Evolutionary conservation across 106 monocot genomes (phyloP), one percentile per base, ranked within the genome.

Genomic region (Apostasia ramifera): DNA sequence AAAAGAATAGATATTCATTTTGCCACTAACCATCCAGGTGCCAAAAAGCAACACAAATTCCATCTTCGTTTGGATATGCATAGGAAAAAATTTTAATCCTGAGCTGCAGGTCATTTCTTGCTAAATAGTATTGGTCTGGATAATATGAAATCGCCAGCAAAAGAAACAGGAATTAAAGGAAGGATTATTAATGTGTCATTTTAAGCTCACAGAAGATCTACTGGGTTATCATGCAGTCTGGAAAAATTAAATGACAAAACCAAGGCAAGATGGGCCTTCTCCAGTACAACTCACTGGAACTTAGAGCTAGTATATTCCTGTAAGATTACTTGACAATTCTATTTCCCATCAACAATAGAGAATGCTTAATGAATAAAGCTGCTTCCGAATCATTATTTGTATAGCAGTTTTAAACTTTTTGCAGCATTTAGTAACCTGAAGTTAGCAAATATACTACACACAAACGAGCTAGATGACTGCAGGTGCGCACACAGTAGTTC

Each of bases 1-100:
- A 56, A 82, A 92, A 89, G 86, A 76, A 81, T 95, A 41, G 91
- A 95, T 81, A 51, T 86, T 62, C 95, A 95, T 43, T 95, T 95
- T 70, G 86, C 95, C 12, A 86, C 86, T 44, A 97, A 92, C 73
- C 89, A 92, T 62, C 80, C 92, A 40, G 92, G 95, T 91, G 80
- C 54, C 13, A 40, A n/a, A 38, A 15, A 8, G 26, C 38, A 54
- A 14, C 6, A 11, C 26, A 56, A 56, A 56, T 13, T 56, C n/a
- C 9, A 41, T n/a, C 59, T 59, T 59, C 38, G 7, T 59, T 59
- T 8, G 9, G 40, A 41, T 40, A 40, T 59, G 41, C 40, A 59
- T 41, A 38, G n/a, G 1, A 38, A 57, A 37, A 48, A 10, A 11
- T 12, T 65, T 80, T 73, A 1, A 8, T 10, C 6, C 52, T 68